Conservation (phyloP, 768 basidiomycete genomes). For the Agaricus sinodeliciosus region DNA sequence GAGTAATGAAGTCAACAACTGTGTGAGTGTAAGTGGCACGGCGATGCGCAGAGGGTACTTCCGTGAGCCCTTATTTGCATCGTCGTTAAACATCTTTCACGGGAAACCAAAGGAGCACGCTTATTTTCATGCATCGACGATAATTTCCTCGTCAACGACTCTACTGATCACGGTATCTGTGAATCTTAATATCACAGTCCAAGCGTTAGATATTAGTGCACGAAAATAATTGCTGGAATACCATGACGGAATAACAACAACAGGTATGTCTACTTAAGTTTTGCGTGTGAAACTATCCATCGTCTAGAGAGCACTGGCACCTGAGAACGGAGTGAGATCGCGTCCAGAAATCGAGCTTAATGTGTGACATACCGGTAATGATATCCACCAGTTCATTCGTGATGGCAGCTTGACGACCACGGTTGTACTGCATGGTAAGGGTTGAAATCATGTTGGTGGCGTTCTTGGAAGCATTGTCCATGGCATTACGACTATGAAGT, state of each 20-base stretch:
- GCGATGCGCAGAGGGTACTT: no score
- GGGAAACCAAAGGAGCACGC: no score
- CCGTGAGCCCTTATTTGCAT: no score
- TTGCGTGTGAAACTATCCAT: neutral
- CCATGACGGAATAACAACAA: constrained; percentile 4
- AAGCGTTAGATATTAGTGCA: constrained; percentile 10
- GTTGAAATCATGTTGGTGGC: constrained; percentile 86
- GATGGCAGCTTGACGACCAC: constrained; percentile 97
- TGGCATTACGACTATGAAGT: constrained; percentile 78
- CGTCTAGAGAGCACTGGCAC: constrained; percentile 39
- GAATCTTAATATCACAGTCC: no score
- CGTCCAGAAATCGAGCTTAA: neutral
- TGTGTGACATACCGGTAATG: constrained; percentile 65
- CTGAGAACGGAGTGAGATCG: constrained; percentile 15
- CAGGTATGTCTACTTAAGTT: constrained; percentile 9
- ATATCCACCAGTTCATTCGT: constrained; percentile 94
- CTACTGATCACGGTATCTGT: no score
- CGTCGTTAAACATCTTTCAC: no score
- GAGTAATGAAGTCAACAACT: no score
- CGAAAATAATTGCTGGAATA: constrained; percentile 2
- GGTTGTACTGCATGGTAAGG: constrained; percentile 94
- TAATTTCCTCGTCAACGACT: neutral
- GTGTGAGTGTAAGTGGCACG: no score
- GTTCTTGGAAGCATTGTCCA: constrained; percentile 99
- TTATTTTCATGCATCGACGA: no score